Base-by-base conservation (phyloP, 306 rosid species). In the Elaeagnus macrophylla region DNA sequence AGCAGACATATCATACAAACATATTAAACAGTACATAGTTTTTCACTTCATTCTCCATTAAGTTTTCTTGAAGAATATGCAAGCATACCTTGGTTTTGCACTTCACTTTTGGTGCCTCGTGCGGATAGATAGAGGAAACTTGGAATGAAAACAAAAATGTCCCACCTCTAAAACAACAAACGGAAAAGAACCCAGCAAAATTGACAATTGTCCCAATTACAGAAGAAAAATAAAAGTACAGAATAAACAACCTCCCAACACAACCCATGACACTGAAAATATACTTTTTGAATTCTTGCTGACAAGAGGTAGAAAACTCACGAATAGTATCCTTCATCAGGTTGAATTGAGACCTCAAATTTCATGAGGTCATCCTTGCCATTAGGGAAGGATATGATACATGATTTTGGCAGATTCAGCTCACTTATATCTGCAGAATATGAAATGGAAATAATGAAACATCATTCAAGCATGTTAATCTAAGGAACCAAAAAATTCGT, bases 351-450 rank as follows among this genome's bases (percentile, higher is more conserved):
- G 70, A 93, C 96, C 71, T 87, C 99, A 7, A 93, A 87, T 79
- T 84, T 84, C 96, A 84, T 93, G 58, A 93, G 81, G 55, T 93
- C 94, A 79, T 93, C 95, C 81, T 84, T 83, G 68, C 99, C 94
- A 70, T 84, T 87, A 53, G 96, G 95, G 76, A 93, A 93, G 58
- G 71, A 67, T 37, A 87, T 84, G 61, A 46, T 25, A 51, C 99
- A 93, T 13, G 99, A 78, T 59, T 82, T 81, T 39, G 99, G 94
- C 32, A 87, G 88, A 75, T 77, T 93, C 81, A 93, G 79, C 85
- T 93, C 99, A 64, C 81, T 74, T 46, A 93, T 93, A 72, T 93
- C 99, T 93, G 88, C 77, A 80, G 62, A 51, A 67, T 17, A 44
- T 59, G 57, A 72, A 43, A 70, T 35, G 12, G 48, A 58, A 50